A percentile compares a stretch with the other conserved stretches of the same genome.
Conservation (phyloP, 2,329 filamentous ascomycete genomes). For the Alternaria triticimaculans region DNA sequence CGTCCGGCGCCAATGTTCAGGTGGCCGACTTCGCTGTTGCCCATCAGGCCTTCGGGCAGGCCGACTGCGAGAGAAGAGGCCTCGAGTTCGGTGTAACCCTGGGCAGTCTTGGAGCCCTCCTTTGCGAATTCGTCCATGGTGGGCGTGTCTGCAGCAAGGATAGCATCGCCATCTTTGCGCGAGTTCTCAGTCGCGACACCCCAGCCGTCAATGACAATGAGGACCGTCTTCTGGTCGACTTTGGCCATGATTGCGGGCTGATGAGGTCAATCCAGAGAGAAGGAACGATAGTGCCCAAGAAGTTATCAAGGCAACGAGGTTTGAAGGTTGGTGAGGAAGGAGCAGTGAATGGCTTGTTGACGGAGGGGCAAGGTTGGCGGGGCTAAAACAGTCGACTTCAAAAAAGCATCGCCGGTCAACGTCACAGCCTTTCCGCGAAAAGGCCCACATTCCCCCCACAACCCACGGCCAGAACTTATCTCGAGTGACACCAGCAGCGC, state of each 20-base stretch:
- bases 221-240: constrained; percentile 72
- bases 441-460: constrained; percentile 17
- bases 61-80: constrained; percentile 96
- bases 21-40: constrained; percentile 98
- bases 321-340: constrained; percentile 1
- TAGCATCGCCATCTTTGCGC: constrained; percentile 90
- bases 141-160: constrained; percentile 89
- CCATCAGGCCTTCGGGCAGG: constrained; percentile 96
- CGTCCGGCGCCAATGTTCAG: constrained; percentile 97
- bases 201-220: constrained; percentile 99
- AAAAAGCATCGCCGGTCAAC: constrained; percentile 26
- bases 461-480: constrained; percentile 35
- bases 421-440: constrained; percentile 28
- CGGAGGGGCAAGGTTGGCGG: constrained; percentile 38
- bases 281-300: neutral
- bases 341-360: constrained; percentile 19
- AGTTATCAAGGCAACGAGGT: neutral
- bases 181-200: constrained; percentile 83
- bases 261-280: constrained; percentile 11
- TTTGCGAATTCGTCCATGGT: constrained; percentile 87
- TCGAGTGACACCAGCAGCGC: constrained; percentile 13
- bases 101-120: constrained; percentile 71
- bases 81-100: constrained; percentile 91
- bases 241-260: constrained; percentile 62
- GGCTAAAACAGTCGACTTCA: constrained; percentile 17